Base-by-base conservation (phyloP, 1,284 basidiomycete genomes). In the Veloboletus limbatus region DNA sequence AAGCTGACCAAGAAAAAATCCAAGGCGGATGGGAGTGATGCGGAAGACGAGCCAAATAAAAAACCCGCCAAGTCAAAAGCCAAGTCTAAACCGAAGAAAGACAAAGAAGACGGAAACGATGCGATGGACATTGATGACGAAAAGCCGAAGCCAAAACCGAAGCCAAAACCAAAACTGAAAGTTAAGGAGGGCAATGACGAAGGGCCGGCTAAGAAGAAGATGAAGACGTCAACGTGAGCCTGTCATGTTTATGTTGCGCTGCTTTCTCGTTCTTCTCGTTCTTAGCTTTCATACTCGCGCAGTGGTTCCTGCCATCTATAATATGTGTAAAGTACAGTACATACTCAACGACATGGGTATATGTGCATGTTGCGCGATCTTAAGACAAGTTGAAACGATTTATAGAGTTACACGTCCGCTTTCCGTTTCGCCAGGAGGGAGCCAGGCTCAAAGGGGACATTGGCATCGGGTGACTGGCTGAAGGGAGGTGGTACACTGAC, bases 121-220 rank as follows among this genome's bases (percentile, higher is more conserved):
- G 66, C 59, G 30, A 72, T 69, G 66, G 71, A 73, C 34, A 59
- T 68, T 8, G 75, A 73, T 31, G 71, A 69, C 6, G 51, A 62
- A 39, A 69, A 58, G 44, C 56, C 66, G 13, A 76, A 69, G 44
- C 56, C 66, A 14, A 76, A 69, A 52, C 65, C 75, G 0, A 77
- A 74, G 52, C 66, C 77, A 0, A 75, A 68, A 55, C 71, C 77
- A 1, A 79, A 73, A 54, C 66, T 72, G 2, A 71, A 70, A 44
- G 58, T 60, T 16, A 68, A 71, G 40, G 68, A 67, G n/a, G 71
- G 65, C 18, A 70, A 68, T 7, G 73, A 76, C 28, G 78, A 76
- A 3, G 82, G 77, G 38, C 85, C 82, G 8, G 79, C 72, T 13
- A 85, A 83, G 69, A 88, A 89, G 71, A 89, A 88, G 67, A 64